These are phyloP conservation scores for Aspergillus conjunctus DNA, from an alignment of 495 filamentous ascomycete species.

Conservation along the genomic window DNA sequence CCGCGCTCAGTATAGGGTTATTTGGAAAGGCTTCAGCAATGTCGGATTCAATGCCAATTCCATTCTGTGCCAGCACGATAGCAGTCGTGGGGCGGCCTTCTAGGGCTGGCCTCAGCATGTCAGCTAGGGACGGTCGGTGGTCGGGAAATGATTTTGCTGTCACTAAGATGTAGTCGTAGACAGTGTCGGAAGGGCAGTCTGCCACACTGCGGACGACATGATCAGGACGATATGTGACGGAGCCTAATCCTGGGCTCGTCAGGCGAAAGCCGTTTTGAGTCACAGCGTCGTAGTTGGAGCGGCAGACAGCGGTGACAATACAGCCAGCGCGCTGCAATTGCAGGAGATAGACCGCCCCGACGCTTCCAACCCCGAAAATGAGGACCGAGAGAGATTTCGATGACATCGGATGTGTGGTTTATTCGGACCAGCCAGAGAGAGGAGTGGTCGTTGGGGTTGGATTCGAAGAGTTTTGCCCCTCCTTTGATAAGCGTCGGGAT, in stretches of 20 bases:
- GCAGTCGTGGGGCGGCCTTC: constrained; percentile 33
- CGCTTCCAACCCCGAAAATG: constrained; percentile 51
- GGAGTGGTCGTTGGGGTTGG: not conserved
- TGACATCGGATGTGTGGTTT: not conserved
- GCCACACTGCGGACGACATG: constrained; percentile 40
- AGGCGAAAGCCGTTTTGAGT: constrained; percentile 51
- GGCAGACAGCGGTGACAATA: constrained; percentile 49
- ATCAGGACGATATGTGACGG: constrained; percentile 38
- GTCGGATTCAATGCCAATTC: constrained; percentile 54
- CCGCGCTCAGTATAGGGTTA: constrained; percentile 50
- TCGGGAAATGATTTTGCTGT: constrained; percentile 38
- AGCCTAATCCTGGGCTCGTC: constrained; percentile 46
- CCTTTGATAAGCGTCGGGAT: not conserved
- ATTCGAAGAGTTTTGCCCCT: not conserved
- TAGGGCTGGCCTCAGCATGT: constrained; percentile 46
- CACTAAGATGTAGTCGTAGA: constrained; percentile 56
- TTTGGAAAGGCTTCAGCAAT: constrained; percentile 42
- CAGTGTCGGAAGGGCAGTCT: constrained; percentile 33
- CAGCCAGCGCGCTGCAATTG: constrained; percentile 46
- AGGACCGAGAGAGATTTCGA: constrained; percentile 28
- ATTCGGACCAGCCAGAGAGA: not conserved
- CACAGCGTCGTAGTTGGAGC: constrained; percentile 54
- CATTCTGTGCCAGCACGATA: constrained; percentile 57
- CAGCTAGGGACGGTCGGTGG: constrained; percentile 37
- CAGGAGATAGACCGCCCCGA: constrained; percentile 51